These are phyloP conservation scores for Vicia faba DNA, from an alignment of 306 rosid genomes.

Conservation along the genomic window DNA sequence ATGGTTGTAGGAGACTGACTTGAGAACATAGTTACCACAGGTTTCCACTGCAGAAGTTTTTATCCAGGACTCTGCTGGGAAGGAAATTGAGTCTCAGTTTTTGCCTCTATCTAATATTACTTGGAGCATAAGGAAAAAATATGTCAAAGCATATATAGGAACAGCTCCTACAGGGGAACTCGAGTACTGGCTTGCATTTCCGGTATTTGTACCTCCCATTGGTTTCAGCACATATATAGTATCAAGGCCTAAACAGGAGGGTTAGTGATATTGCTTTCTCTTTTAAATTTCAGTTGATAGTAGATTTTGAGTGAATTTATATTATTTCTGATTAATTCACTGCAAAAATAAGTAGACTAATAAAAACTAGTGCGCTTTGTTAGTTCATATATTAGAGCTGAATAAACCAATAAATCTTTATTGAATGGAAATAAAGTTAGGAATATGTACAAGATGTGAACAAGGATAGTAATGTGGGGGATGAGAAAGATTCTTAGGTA, in stretches of 20 bases:
- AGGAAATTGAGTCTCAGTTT: conserved; percentile 73
- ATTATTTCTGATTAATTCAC: conserved; percentile 13
- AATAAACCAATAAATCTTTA: neutral
- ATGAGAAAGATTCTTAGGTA: too few species aligned
- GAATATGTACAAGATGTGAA: neutral
- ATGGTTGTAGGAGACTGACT: conserved; percentile 28
- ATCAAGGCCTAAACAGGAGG: conserved; percentile 45
- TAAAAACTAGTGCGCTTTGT: neutral
- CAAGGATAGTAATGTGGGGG: too few species aligned
- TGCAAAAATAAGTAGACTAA: neutral
- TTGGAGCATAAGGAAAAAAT: conserved; percentile 47
- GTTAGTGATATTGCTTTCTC: conserved; percentile 40
- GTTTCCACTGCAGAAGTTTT: conserved; percentile 55
- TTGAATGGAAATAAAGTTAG: neutral
- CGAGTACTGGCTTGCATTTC: conserved; percentile 75
- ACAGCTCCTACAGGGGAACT: conserved; percentile 44
- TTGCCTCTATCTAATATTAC: conserved; percentile 62
- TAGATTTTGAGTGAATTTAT: neutral
- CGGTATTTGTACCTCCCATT: conserved; percentile 76
- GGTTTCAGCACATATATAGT: conserved; percentile 76
- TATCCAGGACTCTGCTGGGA: conserved; percentile 70
- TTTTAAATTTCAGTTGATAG: conserved; percentile 21
- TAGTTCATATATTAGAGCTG: conserved; percentile 1
- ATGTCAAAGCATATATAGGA: conserved; percentile 63
- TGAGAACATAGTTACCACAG: conserved; percentile 46